Base-by-base conservation (phyloP, 768 basidiomycete species). In the Mycena amicta region DNA sequence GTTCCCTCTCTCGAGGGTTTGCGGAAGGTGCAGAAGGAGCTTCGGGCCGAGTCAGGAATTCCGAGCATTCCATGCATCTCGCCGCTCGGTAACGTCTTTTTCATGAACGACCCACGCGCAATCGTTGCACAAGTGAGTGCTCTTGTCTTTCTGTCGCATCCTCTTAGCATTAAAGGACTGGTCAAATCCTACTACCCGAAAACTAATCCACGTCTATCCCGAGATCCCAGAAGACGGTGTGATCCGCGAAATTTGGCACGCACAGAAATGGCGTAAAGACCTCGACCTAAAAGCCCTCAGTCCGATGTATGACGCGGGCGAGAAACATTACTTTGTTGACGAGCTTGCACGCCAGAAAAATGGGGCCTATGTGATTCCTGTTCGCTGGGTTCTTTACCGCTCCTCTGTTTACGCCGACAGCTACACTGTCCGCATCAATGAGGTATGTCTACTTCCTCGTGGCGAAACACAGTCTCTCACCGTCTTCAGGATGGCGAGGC, bases 121-220 rank as follows among this genome's bases (percentile, higher is more conserved):
- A 47, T 53, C 11, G 37, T 62, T 8, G 8, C 53, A 12, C 39
- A 55, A 49, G 53, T 45, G 26, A n/a, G 27, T 50, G 18, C 6
- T 13, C 31, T 5, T 18, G 16, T n/a, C 23, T 18, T 4, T 31
- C 55, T 47, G n/a, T n/a, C n/a, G n/a, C n/a, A n/a, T n/a, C n/a
- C n/a, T n/a, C n/a, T n/a, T n/a, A n/a, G n/a, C n/a, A n/a, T 58
- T 31, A 12, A 20, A 65, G 57, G 50, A 62, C 49, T 57, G 45
- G 47, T 15, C 27, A 3, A 57, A 57, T 41, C 55, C 55, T 18
- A 4, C 20, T 26, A 60, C 31, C 50, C 55, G 57, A 25, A 30
- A 45, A 8, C 47, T 46, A 20, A 53, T 60, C 30, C 49, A 57
- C 22, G 33, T 60, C 13, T 54, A 55, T 51, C 55, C 59, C 8